Conservation (phyloP, 148 eudicot genomes). For the Diospyros lotus region DNA sequence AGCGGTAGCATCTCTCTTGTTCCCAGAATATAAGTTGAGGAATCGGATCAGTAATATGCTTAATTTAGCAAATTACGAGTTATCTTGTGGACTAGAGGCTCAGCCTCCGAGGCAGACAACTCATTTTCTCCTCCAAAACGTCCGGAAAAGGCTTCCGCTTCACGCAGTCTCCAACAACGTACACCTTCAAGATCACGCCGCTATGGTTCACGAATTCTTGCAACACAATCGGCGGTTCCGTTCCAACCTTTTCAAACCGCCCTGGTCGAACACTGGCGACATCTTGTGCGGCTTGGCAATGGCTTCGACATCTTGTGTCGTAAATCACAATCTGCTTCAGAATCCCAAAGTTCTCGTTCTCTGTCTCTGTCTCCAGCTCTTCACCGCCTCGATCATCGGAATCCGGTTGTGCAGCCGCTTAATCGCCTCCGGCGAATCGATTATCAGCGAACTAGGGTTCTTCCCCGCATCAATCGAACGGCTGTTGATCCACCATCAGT, state of each 20-base stretch:
- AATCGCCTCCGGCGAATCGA: conserved; percentile 53
- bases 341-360: conserved; percentile 42
- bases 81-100: too few species aligned
- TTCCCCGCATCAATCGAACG: conserved; percentile 49
- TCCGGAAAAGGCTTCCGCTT: conserved; percentile 71
- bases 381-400: conserved; percentile 65
- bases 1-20: too few species aligned
- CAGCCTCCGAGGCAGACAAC: too few species aligned
- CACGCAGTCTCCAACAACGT: conserved; percentile 69
- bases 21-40: not conserved
- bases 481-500: conserved; percentile 55
- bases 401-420: conserved; percentile 61
- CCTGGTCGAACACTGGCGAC: conserved; percentile 47
- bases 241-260: conserved; percentile 38
- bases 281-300: conserved; percentile 70
- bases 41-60: conserved; percentile 97
- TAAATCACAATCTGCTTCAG: conserved; percentile 69
- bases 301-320: conserved; percentile 54
- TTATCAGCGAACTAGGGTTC: conserved; percentile 40
- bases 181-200: conserved; percentile 72
- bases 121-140: conserved; percentile 45
- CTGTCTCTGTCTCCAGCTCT: conserved; percentile 23
- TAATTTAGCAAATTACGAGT: too few species aligned
- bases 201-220: conserved; percentile 82
- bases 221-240: conserved; percentile 53